Conservation (phyloP, 768 basidiomycete genomes). For the Kwoniella mangroviensis region DNA sequence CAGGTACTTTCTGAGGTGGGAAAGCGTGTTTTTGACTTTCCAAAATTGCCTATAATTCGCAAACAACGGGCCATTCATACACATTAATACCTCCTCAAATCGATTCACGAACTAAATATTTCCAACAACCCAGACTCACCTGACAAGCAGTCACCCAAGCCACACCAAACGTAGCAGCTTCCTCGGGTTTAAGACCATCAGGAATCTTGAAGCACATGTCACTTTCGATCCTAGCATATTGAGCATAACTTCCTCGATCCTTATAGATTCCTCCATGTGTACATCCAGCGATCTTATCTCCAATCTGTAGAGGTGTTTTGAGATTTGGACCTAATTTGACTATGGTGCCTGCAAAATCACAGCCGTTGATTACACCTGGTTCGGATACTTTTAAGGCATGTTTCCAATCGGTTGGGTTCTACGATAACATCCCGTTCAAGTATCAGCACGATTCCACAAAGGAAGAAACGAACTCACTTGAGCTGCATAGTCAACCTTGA, state of each 20-base stretch:
- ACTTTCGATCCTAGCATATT: conserved; percentile 38
- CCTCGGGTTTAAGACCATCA: conserved; percentile 28
- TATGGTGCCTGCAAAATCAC: conserved; percentile 49
- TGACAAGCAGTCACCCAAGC: conserved; percentile 48
- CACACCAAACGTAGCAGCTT: conserved; percentile 44
- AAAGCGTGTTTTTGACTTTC: conserved; percentile 8
- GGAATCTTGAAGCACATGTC: conserved; percentile 49
- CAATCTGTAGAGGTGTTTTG: conserved; percentile 31
- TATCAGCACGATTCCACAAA: background rate
- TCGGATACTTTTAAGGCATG: conserved; percentile 31
- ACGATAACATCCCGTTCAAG: background rate
- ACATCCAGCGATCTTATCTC: conserved; percentile 43
- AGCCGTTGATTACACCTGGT: conserved; percentile 40
- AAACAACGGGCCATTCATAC: background rate
- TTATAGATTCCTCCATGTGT: conserved; percentile 47
- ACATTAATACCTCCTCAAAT: background rate
- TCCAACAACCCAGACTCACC: conserved; percentile 18
- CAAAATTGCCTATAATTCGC: background rate
- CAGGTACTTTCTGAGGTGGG: conserved; percentile 19
- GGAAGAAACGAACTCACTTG: conserved; percentile 30
- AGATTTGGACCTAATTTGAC: conserved; percentile 35
- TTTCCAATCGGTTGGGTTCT: conserved; percentile 53
- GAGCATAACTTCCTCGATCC: conserved; percentile 44
- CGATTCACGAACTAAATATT: background rate
- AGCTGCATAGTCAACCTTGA: conserved; percentile 45